Percentiles rank a stretch among this genome's conserved stretches.
These are phyloP conservation scores for Ceratocystiopsis brevicomis DNA, from an alignment of 2,329 filamentous ascomycete species.

Conservation along the genomic window DNA sequence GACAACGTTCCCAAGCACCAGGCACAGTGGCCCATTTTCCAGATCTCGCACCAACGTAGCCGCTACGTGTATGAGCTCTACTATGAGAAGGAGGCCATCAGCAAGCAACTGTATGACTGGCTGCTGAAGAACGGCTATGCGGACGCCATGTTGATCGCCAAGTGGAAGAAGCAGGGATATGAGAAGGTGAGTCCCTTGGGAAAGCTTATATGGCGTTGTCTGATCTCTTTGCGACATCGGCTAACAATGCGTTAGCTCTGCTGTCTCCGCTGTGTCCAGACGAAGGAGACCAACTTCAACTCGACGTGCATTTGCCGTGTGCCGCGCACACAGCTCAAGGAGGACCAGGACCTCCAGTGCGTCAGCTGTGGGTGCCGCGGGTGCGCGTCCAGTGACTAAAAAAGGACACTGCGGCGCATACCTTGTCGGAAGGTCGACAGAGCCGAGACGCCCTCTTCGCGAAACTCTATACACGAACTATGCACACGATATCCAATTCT, in stretches of 20 bases:
- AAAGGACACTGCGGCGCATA: too few relatives aligned
- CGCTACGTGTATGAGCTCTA: slow-evolving; percentile 96
- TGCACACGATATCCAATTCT: too few relatives aligned
- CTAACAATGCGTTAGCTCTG: slow-evolving; percentile 44
- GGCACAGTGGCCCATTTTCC: slow-evolving; percentile 91
- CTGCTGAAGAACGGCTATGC: slow-evolving; percentile 92
- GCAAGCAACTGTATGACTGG: slow-evolving; percentile 84
- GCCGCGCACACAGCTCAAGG: slow-evolving; percentile 73
- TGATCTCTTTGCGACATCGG: background rate
- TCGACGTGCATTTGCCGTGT: slow-evolving; percentile 94
- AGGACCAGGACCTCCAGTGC: slow-evolving; percentile 78
- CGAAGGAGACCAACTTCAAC: slow-evolving; percentile 99
- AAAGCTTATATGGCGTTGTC: background rate
- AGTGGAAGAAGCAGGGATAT: slow-evolving; percentile 99
- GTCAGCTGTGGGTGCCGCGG: slow-evolving; percentile 89
- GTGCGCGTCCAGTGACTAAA: slow-evolving; percentile 42
- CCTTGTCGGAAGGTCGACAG: too few relatives aligned
- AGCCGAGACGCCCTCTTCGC: too few relatives aligned
- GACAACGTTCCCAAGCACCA: slow-evolving; percentile 70
- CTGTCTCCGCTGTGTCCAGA: slow-evolving; percentile 89
- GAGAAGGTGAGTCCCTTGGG: slow-evolving; percentile 51
- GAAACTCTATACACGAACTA: too few relatives aligned
- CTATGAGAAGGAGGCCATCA: slow-evolving; percentile 94
- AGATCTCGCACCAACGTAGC: slow-evolving; percentile 81
- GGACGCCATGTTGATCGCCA: slow-evolving; percentile 87